phyloP scores from a whole-genome alignment of 305 asterid species.

The Ilex paraguariensis region DNA sequence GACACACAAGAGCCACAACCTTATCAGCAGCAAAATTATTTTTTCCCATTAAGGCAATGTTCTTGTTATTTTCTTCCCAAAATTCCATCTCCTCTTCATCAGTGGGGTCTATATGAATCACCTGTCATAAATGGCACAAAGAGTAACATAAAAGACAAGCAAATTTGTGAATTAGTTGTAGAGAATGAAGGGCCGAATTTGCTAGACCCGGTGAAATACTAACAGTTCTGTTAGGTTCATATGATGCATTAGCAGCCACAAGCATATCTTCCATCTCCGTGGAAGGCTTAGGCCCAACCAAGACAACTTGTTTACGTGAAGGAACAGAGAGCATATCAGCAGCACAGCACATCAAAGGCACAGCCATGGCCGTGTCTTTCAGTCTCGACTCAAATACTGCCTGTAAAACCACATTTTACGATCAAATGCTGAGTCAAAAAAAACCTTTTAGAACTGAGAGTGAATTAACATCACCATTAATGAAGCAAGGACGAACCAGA shows the following conservation, averaged over 20 bases:
- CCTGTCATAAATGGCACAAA: conserved; percentile 34
- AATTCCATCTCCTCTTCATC: conserved; percentile 57
- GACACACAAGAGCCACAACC: conserved; percentile 73
- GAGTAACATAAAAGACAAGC: background rate
- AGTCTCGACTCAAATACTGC: conserved; percentile 89
- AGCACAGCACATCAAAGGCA: conserved; percentile 87
- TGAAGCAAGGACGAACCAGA: conserved; percentile 37
- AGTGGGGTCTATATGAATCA: conserved; percentile 69
- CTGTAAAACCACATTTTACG: conserved; percentile 24
- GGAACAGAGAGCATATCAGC: conserved; percentile 70
- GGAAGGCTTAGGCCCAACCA: conserved; percentile 46
- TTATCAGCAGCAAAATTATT: conserved; percentile 30
- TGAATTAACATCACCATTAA: background rate
- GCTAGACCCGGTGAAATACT: conserved; percentile 1
- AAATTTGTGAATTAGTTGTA: background rate
- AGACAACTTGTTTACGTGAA: conserved; percentile 67
- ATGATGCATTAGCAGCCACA: conserved; percentile 62
- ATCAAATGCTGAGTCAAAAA: background rate
- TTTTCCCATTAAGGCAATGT: conserved; percentile 66
- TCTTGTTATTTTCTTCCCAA: conserved; percentile 61
- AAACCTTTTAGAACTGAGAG: background rate
- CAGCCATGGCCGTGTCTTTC: conserved; percentile 58
- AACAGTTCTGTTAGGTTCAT: conserved; percentile 70
- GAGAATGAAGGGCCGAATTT: background rate
- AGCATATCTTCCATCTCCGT: conserved; percentile 45